Evolutionary conservation across 2,329 filamentous ascomycete genomes (phyloP), one percentile per base, ranked within the genome.

Genomic region (Trichoderma oligosporum): DNA sequence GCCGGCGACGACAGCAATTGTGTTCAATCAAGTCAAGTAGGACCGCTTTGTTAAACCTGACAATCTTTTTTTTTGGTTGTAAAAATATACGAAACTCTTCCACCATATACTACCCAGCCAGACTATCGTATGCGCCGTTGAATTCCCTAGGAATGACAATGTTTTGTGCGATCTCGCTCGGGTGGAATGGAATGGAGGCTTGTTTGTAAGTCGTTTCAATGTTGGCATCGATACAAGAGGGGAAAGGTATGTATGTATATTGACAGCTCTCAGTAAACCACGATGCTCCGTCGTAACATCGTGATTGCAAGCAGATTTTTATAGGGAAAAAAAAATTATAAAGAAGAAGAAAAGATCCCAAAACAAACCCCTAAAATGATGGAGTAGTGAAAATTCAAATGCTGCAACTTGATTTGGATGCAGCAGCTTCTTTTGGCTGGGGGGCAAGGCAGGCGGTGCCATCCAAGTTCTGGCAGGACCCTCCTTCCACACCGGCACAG

Each of bases 1-100:
- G 70, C 68, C 70, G 78, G 78, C 79, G 76, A 66, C 72, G 70
- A 71, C 68, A 57, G 31, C 29, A 45, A 29, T 22, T 16, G 38
- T 25, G 45, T 39, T 12, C 41, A 41, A 38, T 38, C 29, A 20
- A 33, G 35, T 25, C 44, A 47, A 41, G 20, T 33, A 33, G 53
- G 41, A 55, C 24, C 11, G n/a, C 31, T 33, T n/a, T 38, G 41
- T 7, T 54, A 18, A 36, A 31, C 41, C 29, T 16, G 39, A n/a
- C 51, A 7, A 27, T 36, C 20, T n/a, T n/a, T n/a, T n/a, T n/a
- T n/a, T n/a, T n/a, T n/a, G n/a, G n/a, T n/a, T n/a, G n/a, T n/a
- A n/a, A n/a, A n/a, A n/a, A n/a, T n/a, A n/a, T n/a, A n/a, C n/a
- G n/a, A 14, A 25, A 18, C 4, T 22, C 41, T n/a, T 45, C 51